These are phyloP conservation scores for Copromyces sp. DNA, from an alignment of 495 filamentous ascomycete species.

Conservation along the genomic window DNA sequence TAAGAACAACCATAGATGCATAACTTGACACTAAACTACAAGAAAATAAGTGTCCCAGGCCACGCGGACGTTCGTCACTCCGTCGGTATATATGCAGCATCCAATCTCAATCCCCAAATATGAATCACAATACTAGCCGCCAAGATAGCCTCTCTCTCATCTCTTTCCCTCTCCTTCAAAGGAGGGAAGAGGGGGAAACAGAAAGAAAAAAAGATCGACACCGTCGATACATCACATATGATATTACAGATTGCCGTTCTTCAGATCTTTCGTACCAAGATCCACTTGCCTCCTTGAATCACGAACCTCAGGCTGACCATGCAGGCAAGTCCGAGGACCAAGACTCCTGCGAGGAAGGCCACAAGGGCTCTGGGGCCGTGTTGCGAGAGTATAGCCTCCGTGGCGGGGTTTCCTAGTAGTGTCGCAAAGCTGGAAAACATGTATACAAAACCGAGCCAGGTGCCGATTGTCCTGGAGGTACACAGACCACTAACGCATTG, in stretches of 20 bases:
- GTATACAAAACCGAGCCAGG: slow-evolving; percentile 21
- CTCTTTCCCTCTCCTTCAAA: not conserved
- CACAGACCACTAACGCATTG: slow-evolving; percentile 20
- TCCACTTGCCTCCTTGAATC: not conserved
- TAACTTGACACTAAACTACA: not conserved
- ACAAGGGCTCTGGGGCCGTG: slow-evolving; percentile 11
- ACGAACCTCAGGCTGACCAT: not conserved
- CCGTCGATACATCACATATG: not conserved
- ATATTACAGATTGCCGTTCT: not conserved
- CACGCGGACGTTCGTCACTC: not conserved
- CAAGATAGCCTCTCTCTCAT: not conserved
- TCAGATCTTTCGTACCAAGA: not conserved
- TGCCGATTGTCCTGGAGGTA: slow-evolving; percentile 11
- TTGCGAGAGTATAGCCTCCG: slow-evolving; percentile 11
- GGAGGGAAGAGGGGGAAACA: not conserved
- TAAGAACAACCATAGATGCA: not conserved
- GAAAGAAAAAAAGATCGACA: not conserved
- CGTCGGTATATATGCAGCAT: not conserved
- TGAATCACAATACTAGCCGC: not conserved
- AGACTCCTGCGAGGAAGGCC: slow-evolving; percentile 16
- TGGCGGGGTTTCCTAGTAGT: slow-evolving; percentile 18
- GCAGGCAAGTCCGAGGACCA: slow-evolving; percentile 11
- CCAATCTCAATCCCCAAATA: not conserved
- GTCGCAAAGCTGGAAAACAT: slow-evolving; percentile 16
- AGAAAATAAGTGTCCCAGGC: not conserved